phyloP scores from a whole-genome alignment of 2,329 filamentous ascomycete species.

The Diaporthe eres region DNA sequence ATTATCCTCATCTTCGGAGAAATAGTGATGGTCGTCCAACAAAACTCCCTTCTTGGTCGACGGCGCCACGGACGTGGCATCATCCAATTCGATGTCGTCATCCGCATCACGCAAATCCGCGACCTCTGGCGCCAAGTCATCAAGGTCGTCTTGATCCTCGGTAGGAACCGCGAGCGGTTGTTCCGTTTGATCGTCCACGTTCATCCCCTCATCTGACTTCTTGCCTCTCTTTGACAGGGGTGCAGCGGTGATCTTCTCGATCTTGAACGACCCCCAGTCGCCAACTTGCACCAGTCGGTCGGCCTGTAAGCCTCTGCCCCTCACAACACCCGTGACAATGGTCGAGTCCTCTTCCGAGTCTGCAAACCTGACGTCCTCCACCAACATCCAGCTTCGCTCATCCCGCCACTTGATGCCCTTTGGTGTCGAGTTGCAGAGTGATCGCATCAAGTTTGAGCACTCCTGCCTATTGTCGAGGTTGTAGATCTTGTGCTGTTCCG shows the following conservation, averaged over 20 bases:
- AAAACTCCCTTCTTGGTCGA: constrained; percentile 86
- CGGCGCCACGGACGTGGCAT: constrained; percentile 58
- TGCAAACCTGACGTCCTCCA: constrained; percentile 84
- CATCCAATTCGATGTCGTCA: constrained; percentile 58
- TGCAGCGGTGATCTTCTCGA: constrained; percentile 88
- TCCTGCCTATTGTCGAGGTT: constrained; percentile 91
- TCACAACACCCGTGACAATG: constrained; percentile 85
- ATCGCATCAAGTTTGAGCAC: constrained; percentile 90
- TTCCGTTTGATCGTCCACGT: constrained; percentile 71
- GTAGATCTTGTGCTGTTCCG: constrained; percentile 90
- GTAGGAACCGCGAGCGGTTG: constrained; percentile 78
- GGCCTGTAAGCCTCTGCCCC: constrained; percentile 89
- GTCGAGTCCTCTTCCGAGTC: constrained; percentile 73
- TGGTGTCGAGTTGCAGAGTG: constrained; percentile 90
- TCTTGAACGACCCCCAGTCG: constrained; percentile 94
- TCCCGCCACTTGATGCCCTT: constrained; percentile 98
- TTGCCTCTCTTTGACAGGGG: constrained; percentile 74
- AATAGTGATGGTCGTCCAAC: constrained; percentile 97
- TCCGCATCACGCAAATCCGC: constrained; percentile 79
- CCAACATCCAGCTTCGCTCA: constrained; percentile 94
- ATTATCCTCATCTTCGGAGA: constrained; percentile 85
- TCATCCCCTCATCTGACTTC: constrained; percentile 75
- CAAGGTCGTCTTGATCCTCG: constrained; percentile 86
- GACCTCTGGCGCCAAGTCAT: constrained; percentile 89
- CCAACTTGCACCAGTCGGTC: constrained; percentile 92